A percentile compares a stretch with the other conserved stretches of the same genome.
Conservation (phyloP, 179 eudicot species). For the Drosera spatulata region DNA sequence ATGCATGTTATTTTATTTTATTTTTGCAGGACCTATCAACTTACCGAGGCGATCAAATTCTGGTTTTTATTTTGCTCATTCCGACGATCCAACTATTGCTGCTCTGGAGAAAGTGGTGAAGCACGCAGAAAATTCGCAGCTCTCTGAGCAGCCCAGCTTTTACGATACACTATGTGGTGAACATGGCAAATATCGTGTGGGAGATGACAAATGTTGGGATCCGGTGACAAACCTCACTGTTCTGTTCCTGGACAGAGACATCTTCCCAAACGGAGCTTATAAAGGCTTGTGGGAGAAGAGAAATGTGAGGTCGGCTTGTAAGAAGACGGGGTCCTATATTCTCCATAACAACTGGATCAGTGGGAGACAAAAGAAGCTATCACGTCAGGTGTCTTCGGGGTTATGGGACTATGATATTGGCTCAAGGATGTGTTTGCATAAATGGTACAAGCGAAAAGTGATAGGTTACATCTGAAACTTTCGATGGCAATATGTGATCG, state of each 20-base stretch:
- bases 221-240: constrained; percentile 67
- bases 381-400: constrained; percentile 67
- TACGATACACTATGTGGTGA: constrained; percentile 84
- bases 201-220: constrained; percentile 55
- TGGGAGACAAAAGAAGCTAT: constrained; percentile 69
- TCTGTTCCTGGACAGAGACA: constrained; percentile 65
- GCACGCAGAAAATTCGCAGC: constrained; percentile 67
- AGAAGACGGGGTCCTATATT: constrained; percentile 51
- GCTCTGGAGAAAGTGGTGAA: constrained; percentile 81
- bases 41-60: constrained; percentile 89
- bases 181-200: constrained; percentile 64
- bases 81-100: constrained; percentile 62
- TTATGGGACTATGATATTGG: constrained; percentile 74
- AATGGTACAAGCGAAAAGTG: constrained; percentile 35
- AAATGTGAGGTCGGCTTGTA: constrained; percentile 44
- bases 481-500: too few species aligned
- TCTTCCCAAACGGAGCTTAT: constrained; percentile 92
- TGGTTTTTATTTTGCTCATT: constrained; percentile 83
- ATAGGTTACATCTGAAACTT: not conserved
- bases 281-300: constrained; percentile 52
- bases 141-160: constrained; percentile 95
- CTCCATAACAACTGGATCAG: constrained; percentile 93
- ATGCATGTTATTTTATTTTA: not conserved
- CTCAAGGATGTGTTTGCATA: constrained; percentile 71
- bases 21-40: constrained; percentile 69